Evolutionary conservation across 2,329 filamentous ascomycete genomes (phyloP).

Genomic region (Nothopassalora personata): DNA sequence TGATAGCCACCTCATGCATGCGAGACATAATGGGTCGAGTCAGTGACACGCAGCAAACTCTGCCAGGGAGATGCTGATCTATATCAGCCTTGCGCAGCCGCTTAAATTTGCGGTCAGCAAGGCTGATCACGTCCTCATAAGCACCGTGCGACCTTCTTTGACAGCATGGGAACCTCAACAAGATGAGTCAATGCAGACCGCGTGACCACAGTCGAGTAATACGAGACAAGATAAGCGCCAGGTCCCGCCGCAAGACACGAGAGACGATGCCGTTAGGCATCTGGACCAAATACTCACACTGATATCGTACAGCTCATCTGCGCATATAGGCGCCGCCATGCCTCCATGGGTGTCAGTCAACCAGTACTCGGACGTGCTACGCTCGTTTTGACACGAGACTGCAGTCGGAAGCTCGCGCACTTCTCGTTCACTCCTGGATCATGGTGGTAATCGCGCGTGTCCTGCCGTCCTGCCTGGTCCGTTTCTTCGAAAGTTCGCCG

Average conservation of each 20-base stretch:
- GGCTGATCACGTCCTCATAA: background rate
- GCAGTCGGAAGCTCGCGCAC: too few relatives aligned
- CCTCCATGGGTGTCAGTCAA: too few relatives aligned
- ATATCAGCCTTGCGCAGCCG: background rate
- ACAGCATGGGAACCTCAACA: background rate
- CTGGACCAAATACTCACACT: background rate
- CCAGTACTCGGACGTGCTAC: too few relatives aligned
- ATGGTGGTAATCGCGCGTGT: background rate
- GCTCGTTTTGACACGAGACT: too few relatives aligned
- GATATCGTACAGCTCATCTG: background rate
- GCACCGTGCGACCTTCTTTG: background rate
- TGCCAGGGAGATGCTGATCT: background rate
- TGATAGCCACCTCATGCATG: background rate
- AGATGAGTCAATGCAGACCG: background rate
- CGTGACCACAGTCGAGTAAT: background rate
- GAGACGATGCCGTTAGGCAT: background rate
- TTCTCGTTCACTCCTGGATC: background rate
- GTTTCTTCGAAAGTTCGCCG: background rate
- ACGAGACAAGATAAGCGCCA: background rate
- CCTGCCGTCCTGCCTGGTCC: background rate
- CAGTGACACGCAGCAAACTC: background rate
- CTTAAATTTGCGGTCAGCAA: conserved; percentile 1
- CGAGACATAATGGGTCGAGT: background rate
- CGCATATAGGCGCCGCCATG: background rate
- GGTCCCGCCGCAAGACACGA: background rate